A percentile compares a stretch with the other conserved stretches of the same genome.
These are phyloP conservation scores for Ogataea hybrid DNA, from an alignment of 1,139 yeast species.

Conservation along the genomic window DNA sequence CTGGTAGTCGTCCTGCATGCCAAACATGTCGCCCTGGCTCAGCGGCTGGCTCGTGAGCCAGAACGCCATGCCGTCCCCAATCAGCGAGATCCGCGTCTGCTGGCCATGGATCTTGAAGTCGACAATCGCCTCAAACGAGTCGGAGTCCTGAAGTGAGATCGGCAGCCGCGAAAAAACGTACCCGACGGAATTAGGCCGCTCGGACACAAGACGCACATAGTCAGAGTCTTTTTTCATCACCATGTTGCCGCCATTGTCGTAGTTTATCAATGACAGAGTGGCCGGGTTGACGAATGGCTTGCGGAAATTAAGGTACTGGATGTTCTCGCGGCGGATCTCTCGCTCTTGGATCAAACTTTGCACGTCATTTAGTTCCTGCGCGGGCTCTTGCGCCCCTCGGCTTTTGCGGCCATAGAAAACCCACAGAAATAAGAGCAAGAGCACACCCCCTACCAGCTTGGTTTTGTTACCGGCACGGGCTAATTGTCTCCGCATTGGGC, in stretches of 20 bases:
- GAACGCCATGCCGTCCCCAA: constrained; percentile 82
- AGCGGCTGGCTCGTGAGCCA: constrained; percentile 63
- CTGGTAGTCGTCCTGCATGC: constrained; percentile 59
- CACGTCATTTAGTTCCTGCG: constrained; percentile 19
- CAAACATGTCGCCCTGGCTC: constrained; percentile 66
- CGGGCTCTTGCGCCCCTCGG: neutral
- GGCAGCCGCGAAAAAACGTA: constrained; percentile 43
- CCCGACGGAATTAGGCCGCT: constrained; percentile 54
- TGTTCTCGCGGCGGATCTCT: constrained; percentile 12
- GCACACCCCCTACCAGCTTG: constrained; percentile 14
- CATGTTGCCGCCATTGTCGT: constrained; percentile 46
- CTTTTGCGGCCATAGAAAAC: constrained; percentile 10
- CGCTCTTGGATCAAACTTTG: constrained; percentile 22
- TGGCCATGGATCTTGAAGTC: constrained; percentile 65
- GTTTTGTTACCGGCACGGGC: constrained; percentile 18
- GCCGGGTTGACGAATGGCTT: constrained; percentile 28
- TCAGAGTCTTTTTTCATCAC: constrained; percentile 48
- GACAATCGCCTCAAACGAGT: constrained; percentile 64
- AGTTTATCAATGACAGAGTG: constrained; percentile 27
- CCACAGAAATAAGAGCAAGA: constrained; percentile 18
- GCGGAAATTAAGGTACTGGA: constrained; percentile 22
- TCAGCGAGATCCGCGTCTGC: constrained; percentile 42
- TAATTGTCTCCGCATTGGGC: constrained; percentile 11
- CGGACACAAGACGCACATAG: constrained; percentile 55
- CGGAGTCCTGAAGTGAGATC: constrained; percentile 42